A percentile compares a stretch with the other conserved stretches of the same genome.
These are phyloP conservation scores for Solanum bulbocastanum DNA, from an alignment of 257 asterid genomes.

Conservation along the genomic window DNA sequence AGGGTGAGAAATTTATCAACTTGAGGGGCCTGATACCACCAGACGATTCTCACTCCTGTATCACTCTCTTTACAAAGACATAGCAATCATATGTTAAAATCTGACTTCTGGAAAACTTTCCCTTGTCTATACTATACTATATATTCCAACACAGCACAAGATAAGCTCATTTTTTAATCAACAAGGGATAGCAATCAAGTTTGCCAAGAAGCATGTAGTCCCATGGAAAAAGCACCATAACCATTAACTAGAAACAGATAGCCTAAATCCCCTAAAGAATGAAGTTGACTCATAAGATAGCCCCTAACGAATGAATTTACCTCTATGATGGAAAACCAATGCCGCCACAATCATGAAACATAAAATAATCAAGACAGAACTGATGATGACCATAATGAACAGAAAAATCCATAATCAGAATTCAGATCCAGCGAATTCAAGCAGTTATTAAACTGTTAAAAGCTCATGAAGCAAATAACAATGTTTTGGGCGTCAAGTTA, in stretches of 20 bases:
- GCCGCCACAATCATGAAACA: not conserved
- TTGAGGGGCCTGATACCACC: conserved; percentile 76
- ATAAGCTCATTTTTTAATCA: not conserved
- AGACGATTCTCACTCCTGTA: conserved; percentile 91
- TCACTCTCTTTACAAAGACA: conserved; percentile 76
- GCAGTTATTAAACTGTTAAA: not conserved
- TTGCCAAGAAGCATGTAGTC: not conserved
- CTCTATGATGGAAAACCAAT: not conserved
- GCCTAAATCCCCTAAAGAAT: no score
- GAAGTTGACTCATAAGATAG: not conserved
- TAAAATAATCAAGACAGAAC: not conserved
- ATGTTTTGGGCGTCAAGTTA: not conserved
- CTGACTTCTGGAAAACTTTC: not conserved
- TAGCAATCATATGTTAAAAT: not conserved
- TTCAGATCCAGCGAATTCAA: not conserved
- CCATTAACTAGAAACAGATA: no score
- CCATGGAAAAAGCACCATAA: not conserved
- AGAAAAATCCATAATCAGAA: not conserved
- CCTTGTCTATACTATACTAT: not conserved
- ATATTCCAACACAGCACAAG: not conserved
- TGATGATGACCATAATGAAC: not conserved
- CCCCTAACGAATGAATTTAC: not conserved
- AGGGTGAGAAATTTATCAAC: conserved; percentile 19
- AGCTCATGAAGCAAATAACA: not conserved
- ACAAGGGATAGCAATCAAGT: not conserved